Percentiles rank a stretch among this genome's conserved stretches.
Evolutionary conservation across 2,329 filamentous ascomycete species (phyloP).

Genomic region (Paecilomyces fulvus): DNA sequence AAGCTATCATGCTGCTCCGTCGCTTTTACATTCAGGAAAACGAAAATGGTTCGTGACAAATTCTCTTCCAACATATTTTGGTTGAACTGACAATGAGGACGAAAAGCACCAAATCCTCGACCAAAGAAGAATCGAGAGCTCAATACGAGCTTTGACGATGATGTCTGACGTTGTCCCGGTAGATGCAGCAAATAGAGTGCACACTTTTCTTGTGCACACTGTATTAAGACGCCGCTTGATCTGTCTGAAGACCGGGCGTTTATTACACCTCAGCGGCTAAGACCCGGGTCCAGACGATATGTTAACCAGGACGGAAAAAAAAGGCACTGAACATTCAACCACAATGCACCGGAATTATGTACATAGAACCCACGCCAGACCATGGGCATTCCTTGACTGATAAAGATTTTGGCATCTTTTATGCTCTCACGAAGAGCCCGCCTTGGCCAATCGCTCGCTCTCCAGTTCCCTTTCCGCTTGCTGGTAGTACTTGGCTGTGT

Average conservation of each 20-base stretch:
- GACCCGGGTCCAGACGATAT: not conserved
- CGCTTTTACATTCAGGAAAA: slow-evolving; percentile 99
- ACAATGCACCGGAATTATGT: not conserved
- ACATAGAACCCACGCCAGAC: not conserved
- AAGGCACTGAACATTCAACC: not conserved
- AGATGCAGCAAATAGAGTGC: not conserved
- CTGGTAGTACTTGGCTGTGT: slow-evolving; percentile 97
- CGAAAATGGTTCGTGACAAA: slow-evolving; percentile 61
- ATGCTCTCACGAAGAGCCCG: slow-evolving; percentile 12
- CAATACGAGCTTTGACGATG: slow-evolving; percentile 48
- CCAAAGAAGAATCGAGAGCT: slow-evolving; percentile 56
- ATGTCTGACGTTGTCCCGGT: slow-evolving; percentile 3
- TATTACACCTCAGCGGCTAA: not conserved
- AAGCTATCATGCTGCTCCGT: slow-evolving; percentile 84
- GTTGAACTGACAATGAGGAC: slow-evolving; percentile 3
- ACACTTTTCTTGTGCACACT: not conserved
- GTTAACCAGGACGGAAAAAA: not conserved
- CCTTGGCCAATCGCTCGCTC: slow-evolving; percentile 51
- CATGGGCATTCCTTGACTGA: slow-evolving; percentile 4
- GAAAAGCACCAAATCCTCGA: slow-evolving; percentile 52
- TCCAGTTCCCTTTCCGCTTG: slow-evolving; percentile 92
- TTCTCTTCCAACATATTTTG: not conserved
- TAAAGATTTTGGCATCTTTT: slow-evolving; percentile 1
- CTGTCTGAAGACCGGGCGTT: not conserved
- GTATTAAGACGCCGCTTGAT: not conserved